phyloP scores from a whole-genome alignment of 208 protist species.

The Phytomonas sp. region DNA sequence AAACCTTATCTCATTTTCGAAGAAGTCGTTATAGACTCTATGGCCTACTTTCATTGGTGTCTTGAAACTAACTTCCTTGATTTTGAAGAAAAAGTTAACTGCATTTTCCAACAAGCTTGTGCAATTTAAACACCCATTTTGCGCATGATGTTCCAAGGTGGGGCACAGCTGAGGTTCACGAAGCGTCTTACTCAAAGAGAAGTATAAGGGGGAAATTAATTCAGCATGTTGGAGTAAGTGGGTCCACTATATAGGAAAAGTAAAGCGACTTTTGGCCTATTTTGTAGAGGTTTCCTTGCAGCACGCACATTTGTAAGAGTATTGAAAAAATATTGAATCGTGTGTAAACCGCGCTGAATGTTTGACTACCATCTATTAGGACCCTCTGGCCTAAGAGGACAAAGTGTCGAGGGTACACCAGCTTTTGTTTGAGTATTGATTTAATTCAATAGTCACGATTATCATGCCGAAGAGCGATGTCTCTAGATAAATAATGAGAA shows the following conservation, averaged over 20 bases:
- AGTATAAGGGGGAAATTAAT: neutral
- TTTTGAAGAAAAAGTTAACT: neutral
- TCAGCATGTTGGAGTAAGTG: neutral
- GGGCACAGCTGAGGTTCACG: neutral
- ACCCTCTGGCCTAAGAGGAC: conserved; percentile 39
- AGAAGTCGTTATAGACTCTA: neutral
- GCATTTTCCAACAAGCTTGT: neutral
- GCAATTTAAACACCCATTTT: neutral
- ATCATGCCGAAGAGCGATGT: neutral
- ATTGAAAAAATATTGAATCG: conserved; percentile 52
- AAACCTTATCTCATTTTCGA: neutral
- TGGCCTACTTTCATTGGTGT: neutral
- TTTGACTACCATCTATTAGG: conserved; percentile 41
- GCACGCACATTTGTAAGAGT: conserved; percentile 30
- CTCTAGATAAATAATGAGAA: conserved; percentile 26
- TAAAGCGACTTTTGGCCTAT: neutral
- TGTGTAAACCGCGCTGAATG: conserved; percentile 59
- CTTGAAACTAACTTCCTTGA: neutral
- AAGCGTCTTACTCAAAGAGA: neutral
- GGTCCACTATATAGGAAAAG: neutral
- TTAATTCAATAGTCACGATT: conserved; percentile 22
- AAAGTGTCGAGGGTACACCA: conserved; percentile 69
- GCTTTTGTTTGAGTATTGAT: conserved; percentile 72
- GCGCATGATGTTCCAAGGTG: neutral
- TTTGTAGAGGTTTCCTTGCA: conserved; percentile 23